Base-by-base conservation (phyloP, 495 filamentous ascomycete genomes). In the Patellaria atrata region DNA sequence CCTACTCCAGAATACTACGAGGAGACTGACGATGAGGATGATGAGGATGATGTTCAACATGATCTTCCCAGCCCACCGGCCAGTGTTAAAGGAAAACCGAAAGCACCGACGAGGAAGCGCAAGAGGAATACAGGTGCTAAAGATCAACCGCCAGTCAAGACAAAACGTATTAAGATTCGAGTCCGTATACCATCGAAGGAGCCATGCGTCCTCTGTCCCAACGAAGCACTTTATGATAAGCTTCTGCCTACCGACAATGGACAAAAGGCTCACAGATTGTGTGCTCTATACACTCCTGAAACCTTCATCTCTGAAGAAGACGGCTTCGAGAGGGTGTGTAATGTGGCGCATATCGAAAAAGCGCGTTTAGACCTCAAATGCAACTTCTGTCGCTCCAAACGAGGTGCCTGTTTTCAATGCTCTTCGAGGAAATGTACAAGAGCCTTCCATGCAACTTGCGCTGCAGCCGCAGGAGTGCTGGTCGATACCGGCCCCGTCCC, bases 381-480 rank as follows among this genome's bases (percentile, higher is more conserved):
- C 57, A 73, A 86, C 31, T 93, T 83, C 56, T 99, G 89, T 52
- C 81, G 84, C 22, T 87, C 82, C 30, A 89, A 84, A 52, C 83
- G 78, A 40, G 89, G 89, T 18, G 80, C 85, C 11, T 93, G 86
- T 58, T 93, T 99, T 63, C 89, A 99, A 56, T 99, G 89, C 61
- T 89, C 83, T 5, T 75, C 77, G 38, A 89, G 84, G 64, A 96
- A 94, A 56, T 99, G 89, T 54, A 79, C 79, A 16, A 67, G 87
- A 40, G 76, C 91, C 2, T 99, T 92, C 54, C 89, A 99, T 56
- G 83, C 86, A 2, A 96, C 84, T 10, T 99, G 89, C 50, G 87
- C 89, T 2, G 75, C 80, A 15, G 71, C 85, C 11, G 89, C 87
- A 26, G 89, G 91, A 24, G 86, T 96, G 6, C 72, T 86, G 44